Base-by-base conservation (phyloP, 805 yeast genomes). In the Lipomyces sp. region DNA sequence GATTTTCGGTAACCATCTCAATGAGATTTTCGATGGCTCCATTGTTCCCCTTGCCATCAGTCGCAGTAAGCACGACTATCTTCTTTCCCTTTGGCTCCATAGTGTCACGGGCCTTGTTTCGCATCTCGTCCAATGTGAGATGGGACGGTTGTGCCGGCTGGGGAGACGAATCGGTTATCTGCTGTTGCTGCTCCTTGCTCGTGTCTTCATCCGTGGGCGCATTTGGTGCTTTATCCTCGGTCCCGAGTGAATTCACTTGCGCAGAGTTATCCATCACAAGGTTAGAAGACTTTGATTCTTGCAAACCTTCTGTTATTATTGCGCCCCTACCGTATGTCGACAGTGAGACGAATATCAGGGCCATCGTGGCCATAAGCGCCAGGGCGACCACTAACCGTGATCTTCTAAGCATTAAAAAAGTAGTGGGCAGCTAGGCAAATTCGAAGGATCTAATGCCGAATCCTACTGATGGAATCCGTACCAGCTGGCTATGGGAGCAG, bases 41-140 rank as follows among this genome's bases (percentile, higher is more conserved):
- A 53, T 70, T 64, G 29, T 63, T 59, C 2, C 72, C 71, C 13
- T 55, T 13, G 10, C 73, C 73, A 45, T 71, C 73, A 10, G 73
- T 54, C 30, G 73, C 73, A 15, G 72, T 59, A 15, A 71, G 70
- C 18, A 71, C 39, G 32, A 67, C 73, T 18, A 71, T 69, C 54
- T 71, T 69, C 18, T 37, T n/a, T 8, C 72, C 72, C 56, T 59
- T 60, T 11, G 71, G 72, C 33, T 62, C 60, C 50, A 62, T 29
- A 24, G 18, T 11, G 42, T 62, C 64, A 2, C 11, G n/a, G 18
- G 64, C 60, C 39, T 1, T 39, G n/a, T 48, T 48, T 10, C 59
- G 42, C n/a, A 60, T 30, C n/a, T 24, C 24, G 24, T 54, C 34
- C 53, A 60, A 48, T 7, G 53, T 48, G 53, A 48, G 53, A 2